Evolutionary conservation across 1,139 yeast genomes (phyloP).

Genomic region (Taphrina sp.): DNA sequence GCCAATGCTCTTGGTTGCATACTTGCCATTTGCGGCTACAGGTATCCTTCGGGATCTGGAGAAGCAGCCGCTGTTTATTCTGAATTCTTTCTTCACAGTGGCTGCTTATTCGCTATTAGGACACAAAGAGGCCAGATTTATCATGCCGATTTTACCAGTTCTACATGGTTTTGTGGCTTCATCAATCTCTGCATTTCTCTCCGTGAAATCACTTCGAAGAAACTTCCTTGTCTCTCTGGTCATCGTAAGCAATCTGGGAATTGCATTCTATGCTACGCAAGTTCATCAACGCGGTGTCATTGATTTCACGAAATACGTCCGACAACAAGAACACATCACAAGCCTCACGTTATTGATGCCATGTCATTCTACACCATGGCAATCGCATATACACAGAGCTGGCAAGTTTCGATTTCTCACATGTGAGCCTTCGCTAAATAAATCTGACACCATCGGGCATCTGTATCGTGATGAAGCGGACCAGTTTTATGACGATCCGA

Average conservation of each 20-base stretch:
- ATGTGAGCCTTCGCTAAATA: conserved; percentile 80
- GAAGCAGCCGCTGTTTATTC: conserved; percentile 37
- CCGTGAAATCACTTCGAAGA: background rate
- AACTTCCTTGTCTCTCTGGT: conserved; percentile 20
- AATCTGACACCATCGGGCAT: conserved; percentile 42
- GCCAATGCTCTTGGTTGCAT: conserved; percentile 69
- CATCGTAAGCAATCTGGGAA: conserved; percentile 46
- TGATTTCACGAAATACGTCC: conserved; percentile 58
- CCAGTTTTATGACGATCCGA: conserved; percentile 67
- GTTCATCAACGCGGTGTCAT: conserved; percentile 85
- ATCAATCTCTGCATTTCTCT: conserved; percentile 32
- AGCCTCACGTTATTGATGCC: conserved; percentile 81
- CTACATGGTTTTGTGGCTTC: conserved; percentile 50
- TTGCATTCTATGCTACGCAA: conserved; percentile 57
- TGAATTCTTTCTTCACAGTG: conserved; percentile 49
- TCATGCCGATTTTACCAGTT: conserved; percentile 82
- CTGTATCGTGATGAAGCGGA: conserved; percentile 84
- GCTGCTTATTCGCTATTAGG: conserved; percentile 60
- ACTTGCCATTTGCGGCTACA: conserved; percentile 58
- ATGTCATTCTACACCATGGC: conserved; percentile 97
- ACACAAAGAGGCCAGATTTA: conserved; percentile 89
- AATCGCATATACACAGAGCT: conserved; percentile 66
- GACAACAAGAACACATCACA: conserved; percentile 48
- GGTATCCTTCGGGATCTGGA: conserved; percentile 44
- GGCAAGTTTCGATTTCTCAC: conserved; percentile 67